Evolutionary conservation across 192 early-diverging fungal genomes (phyloP), one percentile per base, ranked within the genome.

Genomic region (Obelidium mucronatum): DNA sequence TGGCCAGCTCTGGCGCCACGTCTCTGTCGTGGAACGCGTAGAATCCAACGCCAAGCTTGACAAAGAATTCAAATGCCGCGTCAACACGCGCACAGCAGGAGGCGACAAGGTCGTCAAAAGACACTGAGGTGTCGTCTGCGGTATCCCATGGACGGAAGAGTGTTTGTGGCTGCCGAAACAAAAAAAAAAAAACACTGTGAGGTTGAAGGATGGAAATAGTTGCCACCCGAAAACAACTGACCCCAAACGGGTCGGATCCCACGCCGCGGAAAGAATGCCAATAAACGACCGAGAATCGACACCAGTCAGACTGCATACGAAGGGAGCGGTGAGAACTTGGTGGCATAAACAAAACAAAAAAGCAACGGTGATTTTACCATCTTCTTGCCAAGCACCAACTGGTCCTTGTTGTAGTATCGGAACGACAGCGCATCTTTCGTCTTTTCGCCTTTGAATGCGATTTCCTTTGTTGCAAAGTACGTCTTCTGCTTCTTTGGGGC

Each of bases 21-120:
- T 79, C 78, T 58, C 77, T 71, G 58, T 79, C 78, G 80, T 79
- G 78, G 71, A 79, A 79, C n/a, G 78, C 64, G 82, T 80, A 80
- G 63, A 75, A 83, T 48, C 78, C 40, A n/a, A 84, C 77, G 24
- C 79, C 79, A 24, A 80, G 67, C 66, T 80, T 80, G 26, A 19
- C 19, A 37, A 82, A 77, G 40, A 80, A 53, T 40, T 80, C 79
- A 40, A 80, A 80, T 15, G 80, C 79, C 56, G 79, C 79, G 40
- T 80, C 80, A 4, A 80, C 80, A 30, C 81, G 68, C 26, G 30
- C 62, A 37, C 48, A 62, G 67, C 74, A 76, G 30, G 31, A 42
- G 1, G 2, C 74, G 8, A 56, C 48, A 53, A 69, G 22, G 67
- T 28, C 78, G 30, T 79, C 42, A 31, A 37, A 52, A 17, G 34